Percentiles rank a stretch among this genome's conserved stretches.
Conservation (phyloP, 2,329 filamentous ascomycete species). For the Xylaria sp. region DNA sequence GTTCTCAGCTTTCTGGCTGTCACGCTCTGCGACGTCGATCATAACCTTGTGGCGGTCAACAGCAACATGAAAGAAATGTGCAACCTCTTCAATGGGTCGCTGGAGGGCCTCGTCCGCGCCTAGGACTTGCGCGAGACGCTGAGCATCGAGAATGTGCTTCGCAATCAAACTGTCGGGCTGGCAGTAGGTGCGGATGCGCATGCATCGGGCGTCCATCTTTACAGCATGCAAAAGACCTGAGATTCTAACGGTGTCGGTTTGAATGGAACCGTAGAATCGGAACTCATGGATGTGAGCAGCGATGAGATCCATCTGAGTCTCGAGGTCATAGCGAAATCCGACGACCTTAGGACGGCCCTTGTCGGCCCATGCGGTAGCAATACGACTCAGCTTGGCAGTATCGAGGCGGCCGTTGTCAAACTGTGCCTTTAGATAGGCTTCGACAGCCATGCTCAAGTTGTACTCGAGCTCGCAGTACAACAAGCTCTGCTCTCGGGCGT, state of each 20-base stretch:
- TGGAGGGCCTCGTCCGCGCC: constrained; percentile 42
- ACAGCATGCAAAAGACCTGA: constrained; percentile 46
- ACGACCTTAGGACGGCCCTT: constrained; percentile 51
- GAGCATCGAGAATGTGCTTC: constrained; percentile 52
- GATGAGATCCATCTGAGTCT: constrained; percentile 55
- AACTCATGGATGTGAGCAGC: constrained; percentile 47
- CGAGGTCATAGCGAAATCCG: constrained; percentile 54
- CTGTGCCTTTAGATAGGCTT: constrained; percentile 48
- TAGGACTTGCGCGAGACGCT: constrained; percentile 46
- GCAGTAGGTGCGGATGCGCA: constrained; percentile 52
- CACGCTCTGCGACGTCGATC: constrained; percentile 5
- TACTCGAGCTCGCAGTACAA: constrained; percentile 57
- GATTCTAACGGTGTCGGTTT: constrained; percentile 39
- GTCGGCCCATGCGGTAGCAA: constrained; percentile 47
- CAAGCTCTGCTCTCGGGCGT: constrained; percentile 52
- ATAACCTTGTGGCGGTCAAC: constrained; percentile 42
- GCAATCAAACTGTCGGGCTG: constrained; percentile 54
- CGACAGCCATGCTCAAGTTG: constrained; percentile 45
- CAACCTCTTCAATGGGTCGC: constrained; percentile 44
- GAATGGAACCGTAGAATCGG: constrained; percentile 47
- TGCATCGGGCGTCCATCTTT: constrained; percentile 47
- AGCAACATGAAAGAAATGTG: constrained; percentile 50
- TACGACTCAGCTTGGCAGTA: constrained; percentile 45
- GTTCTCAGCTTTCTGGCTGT: no score
- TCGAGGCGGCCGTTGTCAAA: constrained; percentile 51